Base-by-base conservation (phyloP, 2,329 filamentous ascomycete genomes). In the Diaporthe sp. region DNA sequence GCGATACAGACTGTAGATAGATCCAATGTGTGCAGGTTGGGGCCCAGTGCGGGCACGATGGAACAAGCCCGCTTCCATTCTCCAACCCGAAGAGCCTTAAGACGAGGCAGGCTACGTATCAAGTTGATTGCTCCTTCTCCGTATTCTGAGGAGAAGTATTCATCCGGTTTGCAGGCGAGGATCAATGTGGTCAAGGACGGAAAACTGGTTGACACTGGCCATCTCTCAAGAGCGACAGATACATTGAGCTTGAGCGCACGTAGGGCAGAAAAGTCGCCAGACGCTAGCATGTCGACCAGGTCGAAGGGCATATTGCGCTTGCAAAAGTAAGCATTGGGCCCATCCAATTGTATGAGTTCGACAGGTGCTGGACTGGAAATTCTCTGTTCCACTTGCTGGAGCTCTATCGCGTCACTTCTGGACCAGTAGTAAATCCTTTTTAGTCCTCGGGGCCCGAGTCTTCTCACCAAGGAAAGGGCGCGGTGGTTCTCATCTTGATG, bases 191-290 rank as follows among this genome's bases (percentile, higher is more conserved):
- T 8, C 10, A 74, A 42, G 12, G 54, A 35, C 3, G 72, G 55
- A 33, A 74, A 55, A 28, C 30, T 42, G 55, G 22, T 74, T 40
- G 71, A 38, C 52, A 10, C n/a, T 55, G 70, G 70, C n/a, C 54
- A 22, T 8, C 0, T 22, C 3, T 42, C n/a, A 0, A 9, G 42
- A 13, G 5, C 25, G 33, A 76, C 22, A 19, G 38, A 0, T 47
- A 40, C 5, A 10, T 72, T 42, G 33, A 76, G 47, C 45, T 60
- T 72, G 38, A 76, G 74, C 15, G 52, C 69, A 12, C 50, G 57
- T 19, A 76, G 57, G 12, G 73, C 58, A 19, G 72, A 72, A 40
- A 72, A 72, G 58, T 76, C 33, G 40, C 42, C 61, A 47, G n/a
- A 17, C 6, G 57, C 72, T n/a, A 55, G 33, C 33, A 28, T 28